Base-by-base conservation (phyloP, 257 asterid genomes). In the Voacanga thouarsii region DNA sequence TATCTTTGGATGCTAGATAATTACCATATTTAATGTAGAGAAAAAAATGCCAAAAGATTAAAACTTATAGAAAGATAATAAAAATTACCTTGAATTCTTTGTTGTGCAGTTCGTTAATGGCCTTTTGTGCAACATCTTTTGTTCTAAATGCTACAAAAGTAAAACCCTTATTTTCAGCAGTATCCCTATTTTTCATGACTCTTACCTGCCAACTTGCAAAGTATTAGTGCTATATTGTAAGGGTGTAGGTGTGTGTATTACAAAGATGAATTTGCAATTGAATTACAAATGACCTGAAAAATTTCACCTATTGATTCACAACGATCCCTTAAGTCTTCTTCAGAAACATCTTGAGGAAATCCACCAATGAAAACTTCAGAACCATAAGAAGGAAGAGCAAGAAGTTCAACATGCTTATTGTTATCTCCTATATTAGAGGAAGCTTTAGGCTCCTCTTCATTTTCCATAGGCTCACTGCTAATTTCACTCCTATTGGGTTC, bases 161-260 rank as follows among this genome's bases (percentile, higher is more conserved):
- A 85, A 92, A 94, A 55, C 99, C 99, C 86, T 92, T 94, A 86
- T 94, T 90, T 89, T 94, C 97, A 74, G 97, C 99, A 70, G 97
- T 94, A 83, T 91, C 97, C 86, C 89, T 89, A 83, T 94, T 94
- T 83, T 87, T 92, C 96, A 92, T 83, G 69, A 94, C 84, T 80
- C 97, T 90, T 76, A 94, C 82, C 99, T 94, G 99, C 84, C 82
- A 88, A 69, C 81, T 49, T 71, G 75, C 65, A 44, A 61, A 51
- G 44, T 9, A 39, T 67, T 67, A 66, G 16, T 66, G 14, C 26
- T 1, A 37, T 19, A 66, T 66, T 4, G 7, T 6, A 39, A 39
- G 72, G 39, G 3, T 18, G 3, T 5, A 26, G 21, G 9, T 15
- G 9, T 53, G 23, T 15, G 7, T 15, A 76, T n/a, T 37, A 71